phyloP scores from a whole-genome alignment of 768 basidiomycete genomes.

The Podaxis sp. region DNA sequence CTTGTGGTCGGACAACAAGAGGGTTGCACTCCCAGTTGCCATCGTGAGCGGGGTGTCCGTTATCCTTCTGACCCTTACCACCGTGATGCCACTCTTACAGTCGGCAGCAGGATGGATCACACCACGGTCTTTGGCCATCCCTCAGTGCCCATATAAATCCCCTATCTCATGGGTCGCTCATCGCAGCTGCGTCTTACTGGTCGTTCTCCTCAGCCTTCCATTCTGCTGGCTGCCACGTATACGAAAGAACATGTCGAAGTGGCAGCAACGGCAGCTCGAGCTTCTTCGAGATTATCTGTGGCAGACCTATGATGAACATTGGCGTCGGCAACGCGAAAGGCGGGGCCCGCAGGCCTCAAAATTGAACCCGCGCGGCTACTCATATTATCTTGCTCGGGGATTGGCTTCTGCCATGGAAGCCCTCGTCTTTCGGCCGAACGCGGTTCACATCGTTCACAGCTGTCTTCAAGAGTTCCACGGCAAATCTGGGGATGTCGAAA shows the following conservation, averaged over 20 bases:
- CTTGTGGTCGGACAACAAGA: conserved; percentile 6
- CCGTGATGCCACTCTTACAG: conserved; percentile 3
- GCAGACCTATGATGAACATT: conserved; percentile 6
- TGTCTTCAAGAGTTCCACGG: conserved; percentile 9
- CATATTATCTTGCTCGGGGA: neutral
- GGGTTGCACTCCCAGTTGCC: conserved; percentile 7
- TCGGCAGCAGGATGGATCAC: conserved; percentile 1
- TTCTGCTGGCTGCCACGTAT: neutral
- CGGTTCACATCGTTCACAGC: neutral
- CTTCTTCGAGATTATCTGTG: conserved; percentile 3
- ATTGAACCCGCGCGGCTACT: neutral
- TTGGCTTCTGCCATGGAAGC: conserved; percentile 4
- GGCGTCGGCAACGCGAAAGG: conserved; percentile 3
- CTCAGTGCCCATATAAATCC: conserved; percentile 14
- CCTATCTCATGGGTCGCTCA: conserved; percentile 8
- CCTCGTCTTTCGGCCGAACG: neutral
- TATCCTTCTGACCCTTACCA: neutral
- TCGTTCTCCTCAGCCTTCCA: neutral
- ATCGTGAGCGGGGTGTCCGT: conserved; percentile 7
- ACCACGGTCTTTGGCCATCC: neutral
- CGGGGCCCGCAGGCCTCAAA: neutral
- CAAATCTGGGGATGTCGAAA: neutral
- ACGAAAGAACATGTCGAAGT: neutral
- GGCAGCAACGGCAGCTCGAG: neutral
- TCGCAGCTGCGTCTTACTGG: neutral